Conservation (phyloP, 495 filamentous ascomycete species). For the Tuber indicum region DNA sequence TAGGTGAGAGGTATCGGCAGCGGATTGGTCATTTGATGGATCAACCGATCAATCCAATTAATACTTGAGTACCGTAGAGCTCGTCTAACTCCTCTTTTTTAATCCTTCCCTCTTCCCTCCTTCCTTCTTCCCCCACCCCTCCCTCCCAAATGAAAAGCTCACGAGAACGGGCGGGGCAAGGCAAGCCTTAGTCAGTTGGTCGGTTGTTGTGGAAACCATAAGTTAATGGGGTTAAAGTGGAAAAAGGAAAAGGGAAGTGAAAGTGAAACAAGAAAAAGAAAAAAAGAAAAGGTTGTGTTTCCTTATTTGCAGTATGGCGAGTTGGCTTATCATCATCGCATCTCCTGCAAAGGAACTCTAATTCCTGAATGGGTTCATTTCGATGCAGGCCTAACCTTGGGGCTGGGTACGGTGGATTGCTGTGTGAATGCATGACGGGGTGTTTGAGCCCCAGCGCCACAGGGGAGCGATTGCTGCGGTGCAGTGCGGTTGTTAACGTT, state of each 20-base stretch:
- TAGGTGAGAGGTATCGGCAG: background rate
- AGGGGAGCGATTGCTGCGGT: background rate
- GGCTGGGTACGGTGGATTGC: background rate
- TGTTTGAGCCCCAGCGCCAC: background rate
- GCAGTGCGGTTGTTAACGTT: background rate
- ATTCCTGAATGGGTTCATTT: background rate
- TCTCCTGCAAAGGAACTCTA: conserved; percentile 1
- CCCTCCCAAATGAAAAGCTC: background rate
- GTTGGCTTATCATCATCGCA: background rate
- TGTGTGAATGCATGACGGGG: background rate
- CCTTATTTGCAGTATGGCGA: background rate
- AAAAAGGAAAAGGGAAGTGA: background rate
- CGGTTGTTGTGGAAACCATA: background rate
- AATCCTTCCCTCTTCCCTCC: background rate
- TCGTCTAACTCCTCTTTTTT: background rate
- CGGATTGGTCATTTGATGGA: background rate
- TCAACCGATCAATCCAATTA: background rate
- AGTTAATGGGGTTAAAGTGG: background rate
- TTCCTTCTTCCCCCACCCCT: background rate
- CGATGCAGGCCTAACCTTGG: background rate
- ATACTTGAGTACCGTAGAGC: background rate
- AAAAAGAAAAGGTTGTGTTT: background rate
- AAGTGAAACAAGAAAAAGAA: no score
- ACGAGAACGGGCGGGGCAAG: background rate
- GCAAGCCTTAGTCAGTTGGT: background rate